Percentiles rank a stretch among this genome's conserved stretches.
These are phyloP conservation scores for Trichoderma semiorbis DNA, from an alignment of 2,329 filamentous ascomycete genomes.

Conservation along the genomic window DNA sequence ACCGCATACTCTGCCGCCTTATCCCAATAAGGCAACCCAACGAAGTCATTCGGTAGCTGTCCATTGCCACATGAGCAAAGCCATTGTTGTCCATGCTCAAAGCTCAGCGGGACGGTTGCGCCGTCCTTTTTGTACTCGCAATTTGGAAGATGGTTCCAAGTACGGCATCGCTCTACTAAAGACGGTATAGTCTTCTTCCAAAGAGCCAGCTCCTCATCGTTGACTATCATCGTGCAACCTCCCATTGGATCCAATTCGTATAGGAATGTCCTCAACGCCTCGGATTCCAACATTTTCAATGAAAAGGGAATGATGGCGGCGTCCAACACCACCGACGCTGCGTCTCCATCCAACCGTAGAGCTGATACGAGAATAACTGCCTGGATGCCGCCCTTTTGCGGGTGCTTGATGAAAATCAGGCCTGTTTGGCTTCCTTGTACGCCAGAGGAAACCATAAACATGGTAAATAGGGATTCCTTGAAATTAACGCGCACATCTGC, in stretches of 20 bases:
- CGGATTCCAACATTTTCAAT: conserved; percentile 29
- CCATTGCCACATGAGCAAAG: conserved; percentile 48
- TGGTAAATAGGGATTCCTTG: conserved; percentile 46
- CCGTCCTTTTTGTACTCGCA: conserved; percentile 43
- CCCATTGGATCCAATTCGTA: conserved; percentile 35
- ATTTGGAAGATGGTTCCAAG: conserved; percentile 39
- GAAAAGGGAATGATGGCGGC: conserved; percentile 47
- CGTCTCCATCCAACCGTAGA: conserved; percentile 41
- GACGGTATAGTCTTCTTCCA: conserved; percentile 47
- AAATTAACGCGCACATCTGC: conserved; percentile 41
- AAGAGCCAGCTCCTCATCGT: conserved; percentile 55
- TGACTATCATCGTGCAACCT: conserved; percentile 39
- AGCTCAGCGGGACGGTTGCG: conserved; percentile 38
- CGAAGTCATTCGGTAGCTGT: conserved; percentile 38
- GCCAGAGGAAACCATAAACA: conserved; percentile 45
- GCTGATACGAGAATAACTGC: conserved; percentile 40
- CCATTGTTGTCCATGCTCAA: conserved; percentile 34
- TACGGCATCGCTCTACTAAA: conserved; percentile 47
- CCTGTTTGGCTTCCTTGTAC: conserved; percentile 44
- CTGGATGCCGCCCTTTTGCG: conserved; percentile 37
- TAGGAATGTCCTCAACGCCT: conserved; percentile 38
- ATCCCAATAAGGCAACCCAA: conserved; percentile 43
- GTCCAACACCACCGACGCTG: conserved; percentile 43
- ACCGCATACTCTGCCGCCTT: conserved; percentile 43
- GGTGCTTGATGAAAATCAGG: conserved; percentile 41